Base-by-base conservation (phyloP, 2,329 filamentous ascomycete genomes). In the Neofusicoccum kwambonambiense region DNA sequence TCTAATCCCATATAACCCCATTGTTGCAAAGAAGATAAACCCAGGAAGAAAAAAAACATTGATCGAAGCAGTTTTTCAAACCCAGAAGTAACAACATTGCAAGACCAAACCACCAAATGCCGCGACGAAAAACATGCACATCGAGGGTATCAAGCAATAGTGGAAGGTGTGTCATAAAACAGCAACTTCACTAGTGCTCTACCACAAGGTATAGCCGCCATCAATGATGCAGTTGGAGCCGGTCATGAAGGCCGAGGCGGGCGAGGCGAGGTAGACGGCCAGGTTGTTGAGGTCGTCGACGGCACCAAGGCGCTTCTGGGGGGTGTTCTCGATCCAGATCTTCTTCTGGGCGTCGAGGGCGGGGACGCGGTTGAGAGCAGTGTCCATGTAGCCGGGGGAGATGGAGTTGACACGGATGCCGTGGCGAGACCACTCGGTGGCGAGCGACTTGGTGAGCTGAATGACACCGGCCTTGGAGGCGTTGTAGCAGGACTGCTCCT, bases 311-410 rank as follows among this genome's bases (percentile, higher is more conserved):
- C 90, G 86, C 76, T 85, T 84, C 83, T 92, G 89, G 9, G 90
- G 90, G 7, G 90, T 93, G 67, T 90, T 76, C 42, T 85, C 86
- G 71, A 86, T 87, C 90, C 90, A 93, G 77, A 92, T 90, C 79
- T 89, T 89, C 87, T 92, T 92, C 83, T 92, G 89, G 54, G 89
- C 89, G 68, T 93, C 90, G 19, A 93, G 87, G 44, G 89, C 89
- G 22, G 90, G 89, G 7, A 91, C 89, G 66, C 89, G 88, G 85
- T 92, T 93, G 68, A 92, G 83, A 4, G 89, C 89, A 4, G 91
- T 95, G 81, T 93, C 90, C 88, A 94, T 93, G 82, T 94, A 94
- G 35, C 91, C 91, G 19, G 91, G 91, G 6, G 88, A 91, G 79
- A 94, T 92, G 78, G 87, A 89, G 84, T 95, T 95, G 73, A 93